Evolutionary conservation across 2,329 filamentous ascomycete species (phyloP), one percentile per base, ranked within the genome.

Genomic region (Epichloe amarillans): DNA sequence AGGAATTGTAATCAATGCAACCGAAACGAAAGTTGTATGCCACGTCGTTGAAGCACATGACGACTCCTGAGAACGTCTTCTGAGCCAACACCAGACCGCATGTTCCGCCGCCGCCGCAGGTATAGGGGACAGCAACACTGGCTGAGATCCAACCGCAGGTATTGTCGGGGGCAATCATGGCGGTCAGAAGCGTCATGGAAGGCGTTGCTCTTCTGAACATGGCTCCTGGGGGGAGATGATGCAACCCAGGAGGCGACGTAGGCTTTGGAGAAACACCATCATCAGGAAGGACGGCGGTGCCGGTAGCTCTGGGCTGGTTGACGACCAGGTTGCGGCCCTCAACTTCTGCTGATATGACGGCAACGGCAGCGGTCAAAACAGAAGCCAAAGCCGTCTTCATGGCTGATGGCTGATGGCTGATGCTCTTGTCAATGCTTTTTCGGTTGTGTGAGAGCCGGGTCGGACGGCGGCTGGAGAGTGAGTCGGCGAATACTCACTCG

Each of bases 131-230:
- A 19, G 62, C 71, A 12, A 64, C 50, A 30, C 61, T 63, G 35
- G 68, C 74, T 33, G 64, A 65, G 39, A 77, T 60, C 57, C 66
- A 77, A 54, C 74, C 75, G 52, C 75, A 77, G 0, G 71, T 75
- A 53, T 73, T 73, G 57, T 76, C 72, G 1, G 71, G 69, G 11
- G 67, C 74, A 50, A 72, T 58, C 53, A 50, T 46, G 62, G 60
- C 51, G 62, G 64, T 57, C 57, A 64, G 35, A 62, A 36, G 50
- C 40, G 40, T 30, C 17, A 30, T 15, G 4, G 23, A 33, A 15
- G 35, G 19, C 5, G 17, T 4, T 17, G 44, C 48, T 41, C 30
- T 14, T 5, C 37, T 35, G 33, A 43, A 42, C 19, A 52, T 21
- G 33, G 11, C 21, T n/a, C 17, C 12, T 4, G 55, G 60, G 56